Evolutionary conservation across 768 basidiomycete genomes (phyloP).

Genomic region (Pisolithus microcarpus): DNA sequence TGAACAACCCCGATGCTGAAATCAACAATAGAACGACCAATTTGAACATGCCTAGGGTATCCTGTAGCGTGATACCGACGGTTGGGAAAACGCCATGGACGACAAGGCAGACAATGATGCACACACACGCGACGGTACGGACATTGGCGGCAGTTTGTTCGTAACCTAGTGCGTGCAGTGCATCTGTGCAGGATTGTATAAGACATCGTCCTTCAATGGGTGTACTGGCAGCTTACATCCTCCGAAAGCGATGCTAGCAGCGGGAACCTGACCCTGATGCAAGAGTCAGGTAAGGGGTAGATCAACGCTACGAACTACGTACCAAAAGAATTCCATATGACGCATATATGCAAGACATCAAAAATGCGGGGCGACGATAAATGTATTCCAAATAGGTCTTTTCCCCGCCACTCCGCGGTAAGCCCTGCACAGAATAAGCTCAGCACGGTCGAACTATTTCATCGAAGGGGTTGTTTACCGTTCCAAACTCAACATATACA

Average conservation of each 20-base stretch:
- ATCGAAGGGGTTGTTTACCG: slow-evolving; percentile 33
- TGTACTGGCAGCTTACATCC: slow-evolving; percentile 45
- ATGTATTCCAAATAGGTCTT: slow-evolving; percentile 72
- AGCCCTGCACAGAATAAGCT: slow-evolving; percentile 34
- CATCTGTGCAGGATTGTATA: slow-evolving; percentile 37
- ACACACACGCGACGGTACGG: slow-evolving; percentile 48
- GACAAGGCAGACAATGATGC: slow-evolving; percentile 49
- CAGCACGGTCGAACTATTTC: not conserved
- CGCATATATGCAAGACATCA: slow-evolving; percentile 54
- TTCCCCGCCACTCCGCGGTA: slow-evolving; percentile 68
- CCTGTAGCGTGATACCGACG: slow-evolving; percentile 57
- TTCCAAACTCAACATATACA: slow-evolving; percentile 71
- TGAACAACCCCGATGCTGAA: slow-evolving; percentile 47
- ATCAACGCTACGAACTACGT: slow-evolving; percentile 13
- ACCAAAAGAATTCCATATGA: slow-evolving; percentile 54
- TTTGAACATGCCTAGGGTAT: slow-evolving; percentile 56
- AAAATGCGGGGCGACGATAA: slow-evolving; percentile 54
- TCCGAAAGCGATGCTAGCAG: slow-evolving; percentile 59
- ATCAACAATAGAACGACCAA: slow-evolving; percentile 48
- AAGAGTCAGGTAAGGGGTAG: not conserved
- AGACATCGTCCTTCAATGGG: not conserved
- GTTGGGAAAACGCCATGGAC: slow-evolving; percentile 49
- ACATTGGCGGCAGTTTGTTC: slow-evolving; percentile 39
- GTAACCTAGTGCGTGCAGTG: slow-evolving; percentile 46
- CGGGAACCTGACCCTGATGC: slow-evolving; percentile 48